Evolutionary conservation across 1,284 basidiomycete species (phyloP).

Genomic region (Ustilago cynodontis): DNA sequence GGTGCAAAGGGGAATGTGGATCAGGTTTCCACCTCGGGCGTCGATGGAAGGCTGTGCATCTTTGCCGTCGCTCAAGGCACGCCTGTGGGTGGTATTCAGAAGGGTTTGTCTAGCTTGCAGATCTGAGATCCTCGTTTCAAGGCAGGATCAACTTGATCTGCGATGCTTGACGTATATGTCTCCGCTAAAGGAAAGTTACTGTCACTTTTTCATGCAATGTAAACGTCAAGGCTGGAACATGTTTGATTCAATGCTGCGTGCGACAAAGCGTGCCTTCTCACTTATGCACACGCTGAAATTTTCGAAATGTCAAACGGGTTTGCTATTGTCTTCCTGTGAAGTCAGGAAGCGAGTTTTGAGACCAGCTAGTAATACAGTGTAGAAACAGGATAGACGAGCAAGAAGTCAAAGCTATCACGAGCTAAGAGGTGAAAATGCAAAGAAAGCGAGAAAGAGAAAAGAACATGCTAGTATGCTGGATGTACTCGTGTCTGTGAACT

Average conservation of each 20-base stretch:
- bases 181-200: no score
- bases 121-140: conserved; percentile 17
- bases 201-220: not conserved
- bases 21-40: conserved; percentile 89
- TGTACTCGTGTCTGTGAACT: not conserved
- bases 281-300: not conserved
- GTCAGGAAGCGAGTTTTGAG: conserved; percentile 5
- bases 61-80: conserved; percentile 79
- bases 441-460: not conserved
- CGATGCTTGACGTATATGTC: not conserved
- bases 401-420: not conserved
- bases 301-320: not conserved
- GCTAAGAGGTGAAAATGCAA: conserved; percentile 8
- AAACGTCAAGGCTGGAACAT: not conserved
- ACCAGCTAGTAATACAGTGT: conserved; percentile 24
- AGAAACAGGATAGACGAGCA: conserved; percentile 13
- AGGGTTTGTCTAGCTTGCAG: conserved; percentile 58
- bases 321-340: not conserved
- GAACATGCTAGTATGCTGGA: conserved; percentile 2
- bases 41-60: conserved; percentile 92
- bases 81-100: conserved; percentile 53
- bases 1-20: conserved; percentile 74
- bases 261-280: not conserved
- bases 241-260: not conserved
- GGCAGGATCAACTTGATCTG: not conserved